Conservation (phyloP, 306 rosid species). For the Cajanus cajan region DNA sequence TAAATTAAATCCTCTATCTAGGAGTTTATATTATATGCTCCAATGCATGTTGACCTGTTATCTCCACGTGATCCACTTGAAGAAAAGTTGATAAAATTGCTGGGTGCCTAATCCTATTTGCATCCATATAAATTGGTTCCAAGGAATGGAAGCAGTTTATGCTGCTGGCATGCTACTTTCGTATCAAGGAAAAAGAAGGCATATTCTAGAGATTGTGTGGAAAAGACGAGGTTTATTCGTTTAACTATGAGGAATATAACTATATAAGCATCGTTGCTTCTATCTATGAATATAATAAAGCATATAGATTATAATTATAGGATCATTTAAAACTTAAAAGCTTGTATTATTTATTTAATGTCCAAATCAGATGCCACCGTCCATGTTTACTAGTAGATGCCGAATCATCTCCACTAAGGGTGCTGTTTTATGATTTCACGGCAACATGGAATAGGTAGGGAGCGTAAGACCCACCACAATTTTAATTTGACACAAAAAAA, state of each 20-base stretch:
- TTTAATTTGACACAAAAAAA: neutral
- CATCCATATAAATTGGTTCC: neutral
- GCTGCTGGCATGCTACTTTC: neutral
- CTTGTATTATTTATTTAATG: constrained; percentile 20
- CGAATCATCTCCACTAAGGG: constrained; percentile 24
- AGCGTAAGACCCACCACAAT: neutral
- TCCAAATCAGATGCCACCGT: constrained; percentile 31
- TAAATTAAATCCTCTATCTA: neutral
- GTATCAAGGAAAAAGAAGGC: constrained; percentile 15
- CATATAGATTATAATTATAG: neutral
- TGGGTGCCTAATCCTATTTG: neutral
- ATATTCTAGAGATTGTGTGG: constrained; percentile 28
- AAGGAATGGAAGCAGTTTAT: neutral
- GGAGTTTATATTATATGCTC: neutral
- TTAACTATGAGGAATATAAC: constrained; percentile 21
- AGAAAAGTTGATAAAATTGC: neutral
- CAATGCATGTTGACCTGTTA: neutral
- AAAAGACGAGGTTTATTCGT: constrained; percentile 37
- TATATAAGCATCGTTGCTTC: constrained; percentile 5
- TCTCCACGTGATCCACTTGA: neutral
- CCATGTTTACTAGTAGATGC: constrained; percentile 17
- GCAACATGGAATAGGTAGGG: neutral
- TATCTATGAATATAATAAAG: constrained; percentile 8
- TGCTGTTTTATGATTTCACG: neutral
- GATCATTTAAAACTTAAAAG: neutral